Percentiles rank a stretch among this genome's conserved stretches.
Conservation (phyloP, 441 rosid species). For the Populus hybrid region DNA sequence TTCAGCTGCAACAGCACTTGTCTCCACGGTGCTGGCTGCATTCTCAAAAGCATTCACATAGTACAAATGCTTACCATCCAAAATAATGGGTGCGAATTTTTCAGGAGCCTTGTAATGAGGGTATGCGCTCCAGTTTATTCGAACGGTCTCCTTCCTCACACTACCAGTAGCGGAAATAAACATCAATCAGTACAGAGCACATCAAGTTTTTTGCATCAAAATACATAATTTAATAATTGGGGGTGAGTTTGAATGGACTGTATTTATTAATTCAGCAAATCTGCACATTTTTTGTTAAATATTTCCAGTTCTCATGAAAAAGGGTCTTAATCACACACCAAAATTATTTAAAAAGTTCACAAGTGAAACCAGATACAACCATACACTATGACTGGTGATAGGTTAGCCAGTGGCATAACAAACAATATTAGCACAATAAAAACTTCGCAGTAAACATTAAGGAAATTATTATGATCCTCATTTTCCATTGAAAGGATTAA, state of each 20-base stretch:
- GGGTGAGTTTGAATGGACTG: neutral
- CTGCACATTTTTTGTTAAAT: neutral
- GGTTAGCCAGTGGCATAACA: neutral
- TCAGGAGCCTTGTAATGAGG: slow-evolving; percentile 81
- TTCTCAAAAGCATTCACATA: slow-evolving; percentile 88
- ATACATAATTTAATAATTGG: neutral
- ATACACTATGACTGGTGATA: no score
- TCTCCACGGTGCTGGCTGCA: slow-evolving; percentile 92
- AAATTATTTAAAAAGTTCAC: no score
- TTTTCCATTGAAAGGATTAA: neutral
- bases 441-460: neutral
- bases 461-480: neutral
- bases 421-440: neutral
- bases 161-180: slow-evolving; percentile 28
- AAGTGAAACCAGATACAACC: no score
- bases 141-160: slow-evolving; percentile 54
- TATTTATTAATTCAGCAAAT: no score
- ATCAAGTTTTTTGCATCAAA: neutral
- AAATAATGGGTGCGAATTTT: slow-evolving; percentile 73
- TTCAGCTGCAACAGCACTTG: slow-evolving; percentile 87
- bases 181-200: slow-evolving; percentile 18
- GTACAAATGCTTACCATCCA: slow-evolving; percentile 75
- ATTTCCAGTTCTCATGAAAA: no score
- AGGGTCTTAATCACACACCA: no score
- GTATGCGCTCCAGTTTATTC: slow-evolving; percentile 86